Conservation (phyloP, 345 rosid genomes). For the Stellera chamaejasme region DNA sequence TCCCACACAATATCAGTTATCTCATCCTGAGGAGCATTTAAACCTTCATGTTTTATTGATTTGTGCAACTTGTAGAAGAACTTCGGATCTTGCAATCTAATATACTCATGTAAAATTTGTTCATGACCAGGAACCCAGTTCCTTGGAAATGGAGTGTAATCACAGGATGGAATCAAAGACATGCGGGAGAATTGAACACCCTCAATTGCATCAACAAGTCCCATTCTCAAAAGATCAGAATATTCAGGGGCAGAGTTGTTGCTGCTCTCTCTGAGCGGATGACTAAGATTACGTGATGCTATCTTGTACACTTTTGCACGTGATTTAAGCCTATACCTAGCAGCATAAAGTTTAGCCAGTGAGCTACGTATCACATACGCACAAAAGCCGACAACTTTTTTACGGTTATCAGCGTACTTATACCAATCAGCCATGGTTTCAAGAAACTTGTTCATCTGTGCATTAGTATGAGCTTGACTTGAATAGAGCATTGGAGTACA, state of each 20-base stretch:
- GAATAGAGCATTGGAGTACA: constrained; percentile 95
- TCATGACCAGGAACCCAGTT: constrained; percentile 91
- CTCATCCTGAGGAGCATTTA: constrained; percentile 83
- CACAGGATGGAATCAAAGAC: constrained; percentile 90
- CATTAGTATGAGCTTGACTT: constrained; percentile 90
- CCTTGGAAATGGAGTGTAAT: constrained; percentile 84
- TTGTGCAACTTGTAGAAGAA: constrained; percentile 64
- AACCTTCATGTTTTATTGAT: constrained; percentile 53
- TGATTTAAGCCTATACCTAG: constrained; percentile 88
- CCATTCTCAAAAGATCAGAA: constrained; percentile 94
- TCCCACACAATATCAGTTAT: constrained; percentile 80
- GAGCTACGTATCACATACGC: constrained; percentile 93
- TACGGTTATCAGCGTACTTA: constrained; percentile 84
- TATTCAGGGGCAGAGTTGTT: constrained; percentile 89
- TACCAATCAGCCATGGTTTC: constrained; percentile 99
- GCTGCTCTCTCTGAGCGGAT: constrained; percentile 72
- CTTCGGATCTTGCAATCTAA: constrained; percentile 73
- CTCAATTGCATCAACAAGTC: constrained; percentile 90
- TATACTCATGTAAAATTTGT: constrained; percentile 64
- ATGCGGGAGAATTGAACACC: constrained; percentile 89
- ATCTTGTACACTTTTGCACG: constrained; percentile 91
- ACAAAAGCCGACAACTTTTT: constrained; percentile 92
- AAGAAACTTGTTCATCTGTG: constrained; percentile 97
- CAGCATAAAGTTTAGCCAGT: constrained; percentile 91
- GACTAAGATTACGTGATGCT: constrained; percentile 81